Evolutionary conservation across 352 stramenopile genomes (phyloP).

Genomic region (Aphanomyces astaci): DNA sequence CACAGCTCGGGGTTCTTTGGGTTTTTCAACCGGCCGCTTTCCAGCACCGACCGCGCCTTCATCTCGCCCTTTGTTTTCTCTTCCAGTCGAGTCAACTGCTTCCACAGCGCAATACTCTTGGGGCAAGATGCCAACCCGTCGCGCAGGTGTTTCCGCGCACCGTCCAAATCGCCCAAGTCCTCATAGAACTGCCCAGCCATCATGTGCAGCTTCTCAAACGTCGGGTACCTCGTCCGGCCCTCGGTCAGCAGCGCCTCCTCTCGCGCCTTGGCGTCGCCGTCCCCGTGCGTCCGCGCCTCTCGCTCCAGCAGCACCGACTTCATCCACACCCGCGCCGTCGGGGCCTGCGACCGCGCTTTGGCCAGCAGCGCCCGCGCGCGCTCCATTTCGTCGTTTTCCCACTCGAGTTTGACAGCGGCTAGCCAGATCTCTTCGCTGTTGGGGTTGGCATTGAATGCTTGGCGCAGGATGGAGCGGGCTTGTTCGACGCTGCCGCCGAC

Average conservation of each 20-base stretch:
- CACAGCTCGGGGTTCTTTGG: constrained; percentile 90
- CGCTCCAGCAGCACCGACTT: constrained; percentile 97
- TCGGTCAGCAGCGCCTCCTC: constrained; percentile 87
- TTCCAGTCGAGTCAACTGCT: constrained; percentile 90
- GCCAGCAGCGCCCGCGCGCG: constrained; percentile 77
- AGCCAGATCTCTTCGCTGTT: constrained; percentile 94
- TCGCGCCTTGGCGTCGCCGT: constrained; percentile 33
- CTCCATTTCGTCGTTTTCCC: constrained; percentile 96
- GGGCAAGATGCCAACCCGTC: constrained; percentile 89
- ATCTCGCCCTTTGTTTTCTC: constrained; percentile 85
- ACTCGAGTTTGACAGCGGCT: constrained; percentile 98
- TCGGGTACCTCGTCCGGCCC: constrained; percentile 84
- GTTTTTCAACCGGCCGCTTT: constrained; percentile 95
- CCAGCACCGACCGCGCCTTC: constrained; percentile 95
- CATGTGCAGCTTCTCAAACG: constrained; percentile 96
- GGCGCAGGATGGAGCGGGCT: constrained; percentile 89
- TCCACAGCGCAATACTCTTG: constrained; percentile 91
- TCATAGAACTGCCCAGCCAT: constrained; percentile 95
- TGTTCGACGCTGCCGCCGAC: constrained; percentile 87
- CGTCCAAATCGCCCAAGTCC: constrained; percentile 47
- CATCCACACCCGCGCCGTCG: constrained; percentile 93
- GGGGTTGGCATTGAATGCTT: constrained; percentile 95
- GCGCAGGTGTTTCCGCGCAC: constrained; percentile 89
- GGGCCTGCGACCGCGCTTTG: constrained; percentile 71
- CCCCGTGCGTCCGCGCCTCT: constrained; percentile 15